Base-by-base conservation (phyloP, 805 yeast genomes). In the Yarrowia sp. region DNA sequence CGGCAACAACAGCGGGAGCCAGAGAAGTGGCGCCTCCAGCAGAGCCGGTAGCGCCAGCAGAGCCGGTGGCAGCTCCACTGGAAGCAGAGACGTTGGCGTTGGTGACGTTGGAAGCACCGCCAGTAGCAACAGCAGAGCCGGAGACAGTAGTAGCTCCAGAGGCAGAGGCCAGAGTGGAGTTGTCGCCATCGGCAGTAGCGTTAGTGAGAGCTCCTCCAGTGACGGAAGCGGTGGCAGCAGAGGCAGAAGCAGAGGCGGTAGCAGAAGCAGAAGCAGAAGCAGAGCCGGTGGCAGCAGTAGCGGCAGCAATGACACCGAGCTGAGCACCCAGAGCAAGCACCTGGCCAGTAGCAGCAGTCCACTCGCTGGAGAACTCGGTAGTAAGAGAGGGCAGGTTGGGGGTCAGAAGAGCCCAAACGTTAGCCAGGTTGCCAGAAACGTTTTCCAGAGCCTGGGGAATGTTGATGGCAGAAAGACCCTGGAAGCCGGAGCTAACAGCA, bases 331-430 rank as follows among this genome's bases (percentile, higher is more conserved):
- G 48, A 15, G 35, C 41, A 10, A 42, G 17, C 2, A 41, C 47
- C 38, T 32, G n/a, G 17, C 38, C 38, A 9, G 62, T 55, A 14
- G 48, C 62, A 28, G 41, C 48, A 31, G 17, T 28, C 62, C 62
- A 55, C 48, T 55, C 47, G 31, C 32, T 31, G 32, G 62, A 39
- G 4, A 41, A 55, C 48, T 39, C 36, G 31, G 47, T 38, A 28
- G 62, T 55, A 36, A 55, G 62, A 11, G 48, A 9, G 10, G 62
- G 62, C 33, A 55, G 62, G 4, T 11, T 5, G 31, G 48, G 48
- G 14, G 48, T 42, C 17, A 55, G 17, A 11, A 55, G 15, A 31
- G 45, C 48, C 38, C 36, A 31, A 1, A 55, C 62, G 17, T 28
- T 18, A 32, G 38, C 62, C 10, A 55, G 48, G 32, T 55, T 42